Base-by-base conservation (phyloP, 1,284 basidiomycete genomes). In the Cutaneotrichosporon spelunceum region DNA sequence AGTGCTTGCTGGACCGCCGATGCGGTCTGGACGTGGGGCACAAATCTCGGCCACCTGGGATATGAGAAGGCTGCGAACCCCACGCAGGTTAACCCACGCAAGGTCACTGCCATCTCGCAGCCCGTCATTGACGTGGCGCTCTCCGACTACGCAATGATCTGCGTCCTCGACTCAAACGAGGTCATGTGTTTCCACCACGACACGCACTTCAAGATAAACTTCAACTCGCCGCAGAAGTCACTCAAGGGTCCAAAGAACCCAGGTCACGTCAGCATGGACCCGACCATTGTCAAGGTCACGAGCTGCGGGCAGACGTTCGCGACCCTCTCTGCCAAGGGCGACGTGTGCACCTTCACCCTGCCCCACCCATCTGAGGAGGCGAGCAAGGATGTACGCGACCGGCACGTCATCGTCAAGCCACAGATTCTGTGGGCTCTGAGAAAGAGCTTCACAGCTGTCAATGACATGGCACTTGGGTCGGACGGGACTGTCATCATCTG, bases 1-100 rank as follows among this genome's bases (percentile, higher is more conserved):
- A 93, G 90, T 23, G 93, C 87, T 2, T 95, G 91, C 73, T 99
- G 91, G 88, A 96, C 93, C 0, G 74, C 75, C 4, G 83, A 84
- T 19, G 85, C 87, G n/a, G 84, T 98, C 0, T 97, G 86, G 79
- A 96, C 94, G 0, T 99, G 94, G 94, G 96, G 95, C 0, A 93
- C 90, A 26, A 97, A 98, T 77, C 85, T 84, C 34, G 96, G 96
- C 0, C 96, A 99, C 75, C 83, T 99, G 4, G 94, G 56, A 1
- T 91, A 91, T 66, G 87, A 90, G 64, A 89, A 86, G 71, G 76
- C 81, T 5, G 83, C 89, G 0, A 89, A 89, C 49, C 87, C 90
- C 0, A 82, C 90, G 0, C 95, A 98, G 76, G 76, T 89, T 2
- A 72, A 85, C 3, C 95, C 95, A 0, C 83, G 93, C 44, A 87